These are phyloP conservation scores for Cicer cuneatum DNA, from an alignment of 306 rosid species.

Conservation along the genomic window DNA sequence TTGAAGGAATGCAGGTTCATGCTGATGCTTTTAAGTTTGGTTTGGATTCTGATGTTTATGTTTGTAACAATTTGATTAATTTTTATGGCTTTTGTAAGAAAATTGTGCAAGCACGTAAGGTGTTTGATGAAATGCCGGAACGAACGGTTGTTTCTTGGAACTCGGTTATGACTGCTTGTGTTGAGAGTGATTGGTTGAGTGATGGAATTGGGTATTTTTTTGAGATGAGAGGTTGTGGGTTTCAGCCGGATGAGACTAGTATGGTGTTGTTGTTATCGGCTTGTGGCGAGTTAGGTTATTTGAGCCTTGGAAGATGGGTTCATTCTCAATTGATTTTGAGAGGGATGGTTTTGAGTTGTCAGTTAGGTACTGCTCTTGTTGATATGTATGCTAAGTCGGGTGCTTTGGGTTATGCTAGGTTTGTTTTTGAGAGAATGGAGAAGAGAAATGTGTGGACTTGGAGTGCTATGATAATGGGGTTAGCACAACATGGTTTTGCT, in stretches of 20 bases:
- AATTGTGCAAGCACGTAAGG: slow-evolving; percentile 50
- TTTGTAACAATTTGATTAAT: slow-evolving; percentile 66
- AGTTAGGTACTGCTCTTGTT: slow-evolving; percentile 81
- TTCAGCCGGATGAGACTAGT: slow-evolving; percentile 81
- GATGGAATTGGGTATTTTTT: slow-evolving; percentile 65
- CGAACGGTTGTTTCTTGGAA: slow-evolving; percentile 89
- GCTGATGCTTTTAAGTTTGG: slow-evolving; percentile 66
- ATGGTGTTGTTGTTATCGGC: slow-evolving; percentile 77
- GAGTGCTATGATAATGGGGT: slow-evolving; percentile 91
- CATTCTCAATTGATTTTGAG: slow-evolving; percentile 68
- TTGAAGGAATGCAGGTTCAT: slow-evolving; percentile 73
- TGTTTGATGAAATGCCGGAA: slow-evolving; percentile 76
- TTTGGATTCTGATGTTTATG: slow-evolving; percentile 72
- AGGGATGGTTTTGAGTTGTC: slow-evolving; percentile 67
- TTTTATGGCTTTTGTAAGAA: slow-evolving; percentile 77
- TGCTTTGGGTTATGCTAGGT: slow-evolving; percentile 58
- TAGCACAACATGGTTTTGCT: slow-evolving; percentile 87
- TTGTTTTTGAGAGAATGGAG: slow-evolving; percentile 63
- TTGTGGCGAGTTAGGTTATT: slow-evolving; percentile 79
- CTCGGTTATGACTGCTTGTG: slow-evolving; percentile 69
- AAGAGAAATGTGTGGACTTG: slow-evolving; percentile 89
- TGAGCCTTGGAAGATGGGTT: slow-evolving; percentile 77
- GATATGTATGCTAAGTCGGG: slow-evolving; percentile 93
- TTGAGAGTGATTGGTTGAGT: slow-evolving; percentile 61
- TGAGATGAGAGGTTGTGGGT: slow-evolving; percentile 67